These are phyloP conservation scores for Gynostemma pentaphyllum DNA, from an alignment of 306 rosid species.

Conservation along the genomic window DNA sequence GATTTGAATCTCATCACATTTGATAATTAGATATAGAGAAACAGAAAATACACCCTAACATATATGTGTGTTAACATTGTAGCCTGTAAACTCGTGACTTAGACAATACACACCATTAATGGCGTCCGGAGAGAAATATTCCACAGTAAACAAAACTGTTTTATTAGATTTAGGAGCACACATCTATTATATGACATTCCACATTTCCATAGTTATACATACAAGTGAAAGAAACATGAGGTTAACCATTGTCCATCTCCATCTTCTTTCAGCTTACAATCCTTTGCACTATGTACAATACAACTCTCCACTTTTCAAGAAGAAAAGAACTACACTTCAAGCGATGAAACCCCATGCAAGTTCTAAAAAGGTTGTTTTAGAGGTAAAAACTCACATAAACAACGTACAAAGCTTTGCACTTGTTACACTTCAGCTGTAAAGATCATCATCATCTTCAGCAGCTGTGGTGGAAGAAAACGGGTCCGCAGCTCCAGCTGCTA, in stretches of 20 bases:
- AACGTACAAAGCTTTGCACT: background rate
- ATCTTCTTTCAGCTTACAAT: too few relatives aligned
- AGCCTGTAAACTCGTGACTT: too few relatives aligned
- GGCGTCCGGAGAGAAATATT: background rate
- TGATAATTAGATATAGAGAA: too few relatives aligned
- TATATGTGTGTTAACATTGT: too few relatives aligned
- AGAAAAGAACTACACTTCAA: background rate
- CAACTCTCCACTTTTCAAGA: background rate
- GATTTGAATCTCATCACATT: too few relatives aligned
- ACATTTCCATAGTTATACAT: background rate
- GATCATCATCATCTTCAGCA: slow-evolving; percentile 49
- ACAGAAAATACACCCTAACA: too few relatives aligned
- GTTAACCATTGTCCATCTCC: background rate
- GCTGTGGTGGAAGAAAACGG: slow-evolving; percentile 40
- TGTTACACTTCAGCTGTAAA: slow-evolving; percentile 24
- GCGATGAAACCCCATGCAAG: background rate
- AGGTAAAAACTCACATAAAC: background rate
- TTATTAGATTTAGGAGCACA: background rate
- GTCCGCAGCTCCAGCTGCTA: slow-evolving; percentile 26
- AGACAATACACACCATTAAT: background rate
- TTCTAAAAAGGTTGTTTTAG: background rate
- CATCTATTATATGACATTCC: background rate
- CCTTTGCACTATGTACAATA: background rate
- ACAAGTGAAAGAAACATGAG: background rate
- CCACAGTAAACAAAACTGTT: background rate